Base-by-base conservation (phyloP, 2,329 filamentous ascomycete species). In the Beauveria sp. region DNA sequence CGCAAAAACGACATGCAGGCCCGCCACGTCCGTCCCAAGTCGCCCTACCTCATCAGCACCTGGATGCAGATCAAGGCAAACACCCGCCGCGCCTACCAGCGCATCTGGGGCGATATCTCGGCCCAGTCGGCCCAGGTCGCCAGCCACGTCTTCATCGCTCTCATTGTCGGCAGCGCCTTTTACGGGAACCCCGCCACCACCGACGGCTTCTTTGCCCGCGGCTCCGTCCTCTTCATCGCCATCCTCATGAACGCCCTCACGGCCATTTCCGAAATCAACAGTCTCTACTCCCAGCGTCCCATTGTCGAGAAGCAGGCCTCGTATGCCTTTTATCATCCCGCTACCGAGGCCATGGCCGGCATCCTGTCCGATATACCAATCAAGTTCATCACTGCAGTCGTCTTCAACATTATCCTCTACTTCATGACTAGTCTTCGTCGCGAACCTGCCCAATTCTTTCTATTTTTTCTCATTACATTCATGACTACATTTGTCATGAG, bases 401-500 rank as follows among this genome's bases (percentile, higher is more conserved):
- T 73, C 5, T 86, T 85, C 73, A 83, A 86, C 65, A 61, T 84
- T 3, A 75, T 82, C 16, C 69, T 86, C 3, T 87, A 87, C 70
- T 87, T 86, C 66, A 68, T 86, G 67, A 70, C 79, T 1, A 77
- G 76, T 1, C 72, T 85, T 2, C 71, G 77, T 1, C 80, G 87
- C 30, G 81, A 84, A 55, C 77, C 89, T 0, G 84, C 80, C 1
- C 76, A 84, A 1, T 94, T 92, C 77, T 94, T 94, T 74, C 79
- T 91, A 64, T 94, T 87, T 76, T 81, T 89, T 64, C 75, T 94
- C 20, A 80, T 92, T 65, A 86, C 83, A 0, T 90, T 89, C 70
- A 73, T 85, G 18, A 79, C 82, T 1, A 90, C 85, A 0, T 79
- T 93, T 65, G 81, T 85, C 65, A 92, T 92, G 87, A 87, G 83